Evolutionary conservation across 345 rosid genomes (phyloP).

Genomic region (Bruguiera sexangula): DNA sequence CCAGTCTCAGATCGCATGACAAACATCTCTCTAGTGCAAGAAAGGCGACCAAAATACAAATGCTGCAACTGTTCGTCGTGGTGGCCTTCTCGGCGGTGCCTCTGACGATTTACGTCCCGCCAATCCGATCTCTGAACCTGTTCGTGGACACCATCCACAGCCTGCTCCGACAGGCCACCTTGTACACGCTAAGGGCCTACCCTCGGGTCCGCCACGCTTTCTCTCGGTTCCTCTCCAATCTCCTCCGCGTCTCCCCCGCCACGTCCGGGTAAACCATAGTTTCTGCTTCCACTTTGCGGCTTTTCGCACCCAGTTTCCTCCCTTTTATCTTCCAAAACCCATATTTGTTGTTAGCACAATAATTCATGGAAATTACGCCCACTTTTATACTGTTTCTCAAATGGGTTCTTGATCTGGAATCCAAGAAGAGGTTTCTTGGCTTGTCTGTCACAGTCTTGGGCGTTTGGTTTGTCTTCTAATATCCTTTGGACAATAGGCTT

Average conservation of each 20-base stretch:
- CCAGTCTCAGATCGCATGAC: neutral
- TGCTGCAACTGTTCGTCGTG: slow-evolving; percentile 44
- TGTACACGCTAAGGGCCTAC: slow-evolving; percentile 21
- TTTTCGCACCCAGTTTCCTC: no score
- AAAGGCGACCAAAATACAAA: slow-evolving; percentile 3
- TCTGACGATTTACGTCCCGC: slow-evolving; percentile 43
- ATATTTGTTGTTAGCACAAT: no score
- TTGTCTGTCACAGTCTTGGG: no score
- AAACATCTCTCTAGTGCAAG: no score
- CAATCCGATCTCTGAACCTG: slow-evolving; percentile 38
- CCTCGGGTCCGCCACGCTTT: slow-evolving; percentile 35
- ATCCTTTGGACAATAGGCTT: no score
- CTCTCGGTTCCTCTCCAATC: slow-evolving; percentile 28
- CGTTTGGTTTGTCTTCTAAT: no score
- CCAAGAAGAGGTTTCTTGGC: no score
- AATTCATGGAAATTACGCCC: no score
- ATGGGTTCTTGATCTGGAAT: no score
- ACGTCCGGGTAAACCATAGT: slow-evolving; percentile 2
- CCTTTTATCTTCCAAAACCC: no score
- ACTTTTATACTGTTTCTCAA: no score
- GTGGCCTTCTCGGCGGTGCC: slow-evolving; percentile 56
- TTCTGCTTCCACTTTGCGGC: neutral
- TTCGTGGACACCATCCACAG: slow-evolving; percentile 37
- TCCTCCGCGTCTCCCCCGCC: slow-evolving; percentile 15
- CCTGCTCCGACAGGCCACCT: slow-evolving; percentile 22